phyloP scores from a whole-genome alignment of 2,329 filamentous ascomycete species.

The Aureobasidium sp. region DNA sequence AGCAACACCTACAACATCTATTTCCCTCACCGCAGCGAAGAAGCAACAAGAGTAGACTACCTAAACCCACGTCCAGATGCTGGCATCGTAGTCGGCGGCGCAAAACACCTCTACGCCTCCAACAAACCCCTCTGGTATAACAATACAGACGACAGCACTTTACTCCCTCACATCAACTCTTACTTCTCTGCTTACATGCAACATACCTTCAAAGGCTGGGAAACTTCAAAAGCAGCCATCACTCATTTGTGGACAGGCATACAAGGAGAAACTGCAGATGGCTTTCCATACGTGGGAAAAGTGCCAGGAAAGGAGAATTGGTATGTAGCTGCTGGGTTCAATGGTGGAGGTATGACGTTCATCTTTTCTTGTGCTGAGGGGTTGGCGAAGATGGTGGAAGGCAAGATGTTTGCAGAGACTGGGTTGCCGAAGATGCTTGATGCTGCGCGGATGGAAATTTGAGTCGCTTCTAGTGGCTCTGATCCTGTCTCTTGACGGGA shows the following conservation, averaged over 20 bases:
- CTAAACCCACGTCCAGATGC: constrained; percentile 37
- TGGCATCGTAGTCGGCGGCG: constrained; percentile 56
- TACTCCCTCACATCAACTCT: constrained; percentile 42
- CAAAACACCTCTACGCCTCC: constrained; percentile 33
- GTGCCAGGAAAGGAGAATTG: constrained; percentile 38
- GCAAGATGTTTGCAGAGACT: constrained; percentile 22
- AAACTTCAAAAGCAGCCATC: constrained; percentile 25
- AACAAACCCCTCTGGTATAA: constrained; percentile 43
- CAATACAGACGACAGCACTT: constrained; percentile 46
- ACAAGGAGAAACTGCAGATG: constrained; percentile 44
- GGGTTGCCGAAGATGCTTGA: constrained; percentile 49
- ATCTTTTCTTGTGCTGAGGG: constrained; percentile 46
- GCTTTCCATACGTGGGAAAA: constrained; percentile 37
- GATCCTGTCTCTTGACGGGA: too few relatives aligned
- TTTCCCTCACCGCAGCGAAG: constrained; percentile 43
- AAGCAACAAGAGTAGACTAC: constrained; percentile 25
- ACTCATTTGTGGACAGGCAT: constrained; percentile 36
- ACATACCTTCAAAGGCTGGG: constrained; percentile 42
- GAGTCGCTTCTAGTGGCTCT: not conserved
- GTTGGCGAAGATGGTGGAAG: constrained; percentile 44
- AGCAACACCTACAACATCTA: constrained; percentile 47
- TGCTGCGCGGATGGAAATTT: constrained; percentile 25
- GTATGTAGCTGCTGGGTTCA: constrained; percentile 52
- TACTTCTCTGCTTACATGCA: constrained; percentile 40
- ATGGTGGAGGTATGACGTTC: constrained; percentile 45